These are phyloP conservation scores for Cystobasidium slooffiae DNA, from an alignment of 1,284 basidiomycete genomes.

Conservation along the genomic window DNA sequence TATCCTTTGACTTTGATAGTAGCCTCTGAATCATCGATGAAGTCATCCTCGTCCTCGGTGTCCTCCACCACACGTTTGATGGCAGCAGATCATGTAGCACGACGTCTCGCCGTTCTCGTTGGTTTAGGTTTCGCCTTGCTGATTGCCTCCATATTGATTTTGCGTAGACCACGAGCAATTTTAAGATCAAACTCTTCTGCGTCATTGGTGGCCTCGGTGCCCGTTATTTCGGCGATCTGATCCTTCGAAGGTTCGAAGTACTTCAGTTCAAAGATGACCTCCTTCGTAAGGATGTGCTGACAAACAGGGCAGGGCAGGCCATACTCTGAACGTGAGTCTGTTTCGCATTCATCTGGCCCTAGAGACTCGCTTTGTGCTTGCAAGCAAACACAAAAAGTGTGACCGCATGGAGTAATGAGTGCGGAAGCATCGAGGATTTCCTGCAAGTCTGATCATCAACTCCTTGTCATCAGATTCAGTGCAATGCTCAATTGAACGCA, in stretches of 20 bases:
- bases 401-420: slow-evolving; percentile 14
- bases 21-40: slow-evolving; percentile 51
- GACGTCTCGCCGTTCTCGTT: not conserved
- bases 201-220: not conserved
- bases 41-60: slow-evolving; percentile 49
- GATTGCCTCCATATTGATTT: slow-evolving; percentile 43
- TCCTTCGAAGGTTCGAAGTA: slow-evolving; percentile 49
- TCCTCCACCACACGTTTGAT: slow-evolving; percentile 25
- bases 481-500: not conserved
- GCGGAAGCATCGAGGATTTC: slow-evolving; percentile 21
- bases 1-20: slow-evolving; percentile 12
- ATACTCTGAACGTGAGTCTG: slow-evolving; percentile 22
- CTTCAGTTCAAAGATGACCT: slow-evolving; percentile 33
- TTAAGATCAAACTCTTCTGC: slow-evolving; percentile 14
- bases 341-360: slow-evolving; percentile 8
- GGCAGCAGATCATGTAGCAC: not conserved
- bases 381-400: slow-evolving; percentile 13
- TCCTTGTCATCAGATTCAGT: not conserved
- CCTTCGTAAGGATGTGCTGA: slow-evolving; percentile 41
- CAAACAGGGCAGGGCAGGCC: slow-evolving; percentile 50
- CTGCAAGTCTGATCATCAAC: not conserved
- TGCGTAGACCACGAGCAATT: not conserved
- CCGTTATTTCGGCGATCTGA: slow-evolving; percentile 41
- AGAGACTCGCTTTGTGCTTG: not conserved
- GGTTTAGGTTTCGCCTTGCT: slow-evolving; percentile 34